These are phyloP conservation scores for Vitis cinerea DNA, from an alignment of 164 flowering plant species.

Conservation along the genomic window DNA sequence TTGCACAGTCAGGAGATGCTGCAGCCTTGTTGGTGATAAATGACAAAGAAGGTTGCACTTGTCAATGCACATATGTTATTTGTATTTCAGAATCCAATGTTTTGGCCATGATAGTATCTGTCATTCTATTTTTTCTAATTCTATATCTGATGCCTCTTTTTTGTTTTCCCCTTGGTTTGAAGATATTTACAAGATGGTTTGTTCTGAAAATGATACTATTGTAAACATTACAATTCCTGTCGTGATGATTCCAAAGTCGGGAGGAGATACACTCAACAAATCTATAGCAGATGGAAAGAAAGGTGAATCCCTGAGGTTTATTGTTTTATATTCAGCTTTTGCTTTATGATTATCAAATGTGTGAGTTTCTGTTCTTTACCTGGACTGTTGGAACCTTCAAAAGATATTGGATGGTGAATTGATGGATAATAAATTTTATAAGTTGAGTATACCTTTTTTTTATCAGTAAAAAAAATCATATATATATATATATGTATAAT, in stretches of 20 bases:
- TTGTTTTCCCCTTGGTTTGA: constrained; percentile 4
- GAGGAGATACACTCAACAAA: constrained; percentile 51
- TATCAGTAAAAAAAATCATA: too few relatives aligned
- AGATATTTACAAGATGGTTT: constrained; percentile 72
- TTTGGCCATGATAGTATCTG: neutral
- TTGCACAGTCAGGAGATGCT: constrained; percentile 69
- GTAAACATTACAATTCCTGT: constrained; percentile 67
- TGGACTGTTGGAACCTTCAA: too few relatives aligned
- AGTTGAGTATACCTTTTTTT: too few relatives aligned
- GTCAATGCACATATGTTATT: neutral
- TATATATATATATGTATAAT: too few relatives aligned
- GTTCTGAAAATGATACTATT: constrained; percentile 50
- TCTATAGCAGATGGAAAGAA: constrained; percentile 38
- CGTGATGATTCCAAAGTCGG: constrained; percentile 68
- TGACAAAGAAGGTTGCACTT: constrained; percentile 58
- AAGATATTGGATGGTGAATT: too few relatives aligned
- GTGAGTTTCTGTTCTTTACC: too few relatives aligned
- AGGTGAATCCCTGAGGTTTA: constrained; percentile 37
- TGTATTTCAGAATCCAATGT: neutral
- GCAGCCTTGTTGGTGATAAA: constrained; percentile 62
- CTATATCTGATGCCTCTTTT: neutral
- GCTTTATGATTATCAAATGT: too few relatives aligned
- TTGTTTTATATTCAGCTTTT: neutral
- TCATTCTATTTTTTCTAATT: constrained; percentile 2
- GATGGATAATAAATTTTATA: too few relatives aligned